A percentile compares a stretch with the other conserved stretches of the same genome.
Conservation (phyloP, 768 basidiomycete species). For the Lentinula edodes region DNA sequence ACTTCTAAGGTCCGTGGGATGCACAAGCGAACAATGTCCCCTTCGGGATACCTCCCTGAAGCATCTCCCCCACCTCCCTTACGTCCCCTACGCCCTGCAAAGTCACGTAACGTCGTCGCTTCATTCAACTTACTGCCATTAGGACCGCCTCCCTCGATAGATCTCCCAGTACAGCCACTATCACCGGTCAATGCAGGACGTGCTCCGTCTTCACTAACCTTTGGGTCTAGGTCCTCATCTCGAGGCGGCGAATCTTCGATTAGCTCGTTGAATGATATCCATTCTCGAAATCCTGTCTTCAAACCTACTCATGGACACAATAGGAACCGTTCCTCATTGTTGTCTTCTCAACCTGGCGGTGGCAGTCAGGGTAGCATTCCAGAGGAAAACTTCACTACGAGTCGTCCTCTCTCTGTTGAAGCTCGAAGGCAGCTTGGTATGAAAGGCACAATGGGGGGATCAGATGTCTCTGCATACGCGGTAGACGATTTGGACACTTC, state of each 20-base stretch:
- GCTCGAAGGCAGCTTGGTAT: constrained; percentile 55
- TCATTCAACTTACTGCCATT: constrained; percentile 1
- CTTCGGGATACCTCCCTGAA: constrained; percentile 30
- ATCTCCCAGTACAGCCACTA: not conserved
- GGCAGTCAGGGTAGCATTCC: not conserved
- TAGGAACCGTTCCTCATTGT: constrained; percentile 20
- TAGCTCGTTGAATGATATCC: constrained; percentile 16
- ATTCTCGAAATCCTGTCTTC: constrained; percentile 28
- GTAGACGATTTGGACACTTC: constrained; percentile 44
- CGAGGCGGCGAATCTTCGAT: constrained; percentile 14
- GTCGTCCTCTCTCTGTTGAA: constrained; percentile 39
- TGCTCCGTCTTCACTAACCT: constrained; percentile 7
- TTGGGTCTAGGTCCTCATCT: constrained; percentile 27
- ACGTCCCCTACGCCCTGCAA: constrained; percentile 36
- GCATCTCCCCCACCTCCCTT: constrained; percentile 30
- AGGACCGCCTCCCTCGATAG: constrained; percentile 5
- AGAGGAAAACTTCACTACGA: constrained; percentile 10
- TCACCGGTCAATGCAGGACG: not conserved
- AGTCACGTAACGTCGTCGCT: constrained; percentile 2
- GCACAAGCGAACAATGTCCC: constrained; percentile 25
- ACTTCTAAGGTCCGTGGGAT: constrained; percentile 9
- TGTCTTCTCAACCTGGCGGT: constrained; percentile 3
- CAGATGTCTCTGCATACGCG: constrained; percentile 38
- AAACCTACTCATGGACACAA: constrained; percentile 19
- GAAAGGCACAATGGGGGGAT: constrained; percentile 64